Base-by-base conservation (phyloP, 768 basidiomycete genomes). In the Chlorophyllum brunneum region DNA sequence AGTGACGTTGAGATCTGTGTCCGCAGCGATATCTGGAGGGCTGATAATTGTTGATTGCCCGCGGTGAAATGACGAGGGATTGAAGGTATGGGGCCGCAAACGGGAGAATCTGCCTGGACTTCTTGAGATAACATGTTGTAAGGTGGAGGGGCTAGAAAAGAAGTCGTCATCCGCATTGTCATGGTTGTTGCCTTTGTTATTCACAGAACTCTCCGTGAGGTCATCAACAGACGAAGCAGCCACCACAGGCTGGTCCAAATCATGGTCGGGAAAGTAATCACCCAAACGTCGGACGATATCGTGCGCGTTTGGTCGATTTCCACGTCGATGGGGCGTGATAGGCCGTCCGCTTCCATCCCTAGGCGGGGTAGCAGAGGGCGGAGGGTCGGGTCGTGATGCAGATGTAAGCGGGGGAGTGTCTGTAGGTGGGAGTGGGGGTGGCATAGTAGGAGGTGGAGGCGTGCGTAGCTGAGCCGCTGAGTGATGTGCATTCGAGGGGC, bases 181-280 rank as follows among this genome's bases (percentile, higher is more conserved):
- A 20, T 13, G 22, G n/a, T 16, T 34, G 23, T 15, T 31, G 38
- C 27, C 37, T 9, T 5, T 42, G 43, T 29, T 56, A 57, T 38
- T 54, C 51, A 9, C 51, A 33, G 34, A 52, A 24, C 15, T 23
- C 9, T 53, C 43, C 26, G 42, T 39, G 37, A 46, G 44, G 23
- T 53, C 43, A 18, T 44, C 34, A 31, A 43, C 27, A 22, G 48
- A 36, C 3, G 74, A 76, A 39, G 70, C 70, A 24, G 78, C 73
- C 47, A 88, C 81, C 55, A 95, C 79, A 1, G 88, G 86, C 61
- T 88, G 83, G 63, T 97, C 92, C 45, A 97, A 79, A 62, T 95
- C 85, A 63, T 92, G 87, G 51, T 85, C 78, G 13, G 93, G 93
- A 74, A 98, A 98, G 70, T 86, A 95, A 33, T 80, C 79, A 53